These are phyloP conservation scores for Gypsophila paniculata DNA, from an alignment of 179 eudicot species.

Conservation along the genomic window DNA sequence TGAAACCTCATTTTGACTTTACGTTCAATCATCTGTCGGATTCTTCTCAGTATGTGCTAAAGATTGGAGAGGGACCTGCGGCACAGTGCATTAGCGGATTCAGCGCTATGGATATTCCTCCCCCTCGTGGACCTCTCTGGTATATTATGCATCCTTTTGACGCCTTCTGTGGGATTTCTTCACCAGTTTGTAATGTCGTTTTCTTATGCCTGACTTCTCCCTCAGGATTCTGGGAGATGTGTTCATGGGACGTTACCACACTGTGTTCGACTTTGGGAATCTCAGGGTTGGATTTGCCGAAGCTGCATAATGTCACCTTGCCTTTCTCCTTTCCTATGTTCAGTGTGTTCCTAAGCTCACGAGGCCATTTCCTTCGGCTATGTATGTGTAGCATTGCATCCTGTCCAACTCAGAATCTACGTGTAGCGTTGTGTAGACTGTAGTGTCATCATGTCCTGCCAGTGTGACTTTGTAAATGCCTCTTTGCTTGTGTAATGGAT, in stretches of 20 bases:
- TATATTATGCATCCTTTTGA: conserved; percentile 22
- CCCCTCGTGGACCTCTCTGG: conserved; percentile 93
- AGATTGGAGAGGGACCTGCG: conserved; percentile 63
- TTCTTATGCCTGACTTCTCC: not conserved
- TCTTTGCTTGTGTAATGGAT: not conserved
- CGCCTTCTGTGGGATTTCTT: not conserved
- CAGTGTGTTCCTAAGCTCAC: not conserved
- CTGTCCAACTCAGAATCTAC: no score
- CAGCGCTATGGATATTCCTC: conserved; percentile 69
- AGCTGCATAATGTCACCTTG: conserved; percentile 37
- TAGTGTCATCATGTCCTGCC: no score
- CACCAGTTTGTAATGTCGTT: not conserved
- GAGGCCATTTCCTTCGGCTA: not conserved
- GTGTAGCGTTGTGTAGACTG: not conserved
- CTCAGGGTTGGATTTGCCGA: conserved; percentile 66
- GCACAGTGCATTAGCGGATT: conserved; percentile 90
- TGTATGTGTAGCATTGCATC: not conserved
- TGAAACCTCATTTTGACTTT: not conserved
- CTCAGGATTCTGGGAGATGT: conserved; percentile 79
- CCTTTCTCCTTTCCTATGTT: not conserved
- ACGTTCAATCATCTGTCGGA: not conserved
- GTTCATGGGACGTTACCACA: conserved; percentile 73
- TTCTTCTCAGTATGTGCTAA: conserved; percentile 57
- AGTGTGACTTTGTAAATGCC: not conserved
- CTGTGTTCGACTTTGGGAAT: conserved; percentile 65